Evolutionary conservation across 768 basidiomycete genomes (phyloP), one percentile per base, ranked within the genome.

Genomic region (Rhizopogon roseolus): DNA sequence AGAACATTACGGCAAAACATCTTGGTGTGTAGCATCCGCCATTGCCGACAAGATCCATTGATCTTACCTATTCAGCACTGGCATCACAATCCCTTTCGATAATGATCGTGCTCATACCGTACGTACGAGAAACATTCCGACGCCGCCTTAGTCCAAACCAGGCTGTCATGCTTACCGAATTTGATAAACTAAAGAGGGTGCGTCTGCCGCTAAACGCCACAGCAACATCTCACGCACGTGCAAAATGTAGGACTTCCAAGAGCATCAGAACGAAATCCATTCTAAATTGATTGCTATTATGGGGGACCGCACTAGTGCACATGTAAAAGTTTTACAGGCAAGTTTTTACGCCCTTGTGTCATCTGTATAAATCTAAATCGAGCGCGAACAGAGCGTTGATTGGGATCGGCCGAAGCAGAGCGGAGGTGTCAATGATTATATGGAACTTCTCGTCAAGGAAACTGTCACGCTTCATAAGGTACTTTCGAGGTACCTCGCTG

Each of bases 231-330:
- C 19, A 19, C 22, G 37, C 40, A 10, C 10, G 22, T 22, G 14
- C 41, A 10, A 41, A 34, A 9, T 42, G 53, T 64, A 95, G 88
- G 97, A 98, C 70, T 98, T 90, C 65, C 96, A 98, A 78, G 97
- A 98, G 69, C 97, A 99, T 71, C 97, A 99, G 71, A 91, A 96
- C 65, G 97, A 98, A 76, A 98, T 99, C 51, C 96, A 98, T 69
- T 82, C 92, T 49, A 99, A 99, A 74, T 78, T 99, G 52, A 88
- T 99, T 55, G 90, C 93, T 41, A 99, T 98, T 72, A 99, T 99
- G 97, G 88, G 93, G 38, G 96, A 98, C 71, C 81, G 96, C 53
- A 74, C 98, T 42, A 82, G 76, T 60, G 85, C 88, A 1, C 96
- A 98, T 67, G 87, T 93, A 66, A 86, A 82, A 62, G 77, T 88